Evolutionary conservation across 768 basidiomycete species (phyloP), one percentile per base, ranked within the genome.

Genomic region (Pleurotus cornucopiae): DNA sequence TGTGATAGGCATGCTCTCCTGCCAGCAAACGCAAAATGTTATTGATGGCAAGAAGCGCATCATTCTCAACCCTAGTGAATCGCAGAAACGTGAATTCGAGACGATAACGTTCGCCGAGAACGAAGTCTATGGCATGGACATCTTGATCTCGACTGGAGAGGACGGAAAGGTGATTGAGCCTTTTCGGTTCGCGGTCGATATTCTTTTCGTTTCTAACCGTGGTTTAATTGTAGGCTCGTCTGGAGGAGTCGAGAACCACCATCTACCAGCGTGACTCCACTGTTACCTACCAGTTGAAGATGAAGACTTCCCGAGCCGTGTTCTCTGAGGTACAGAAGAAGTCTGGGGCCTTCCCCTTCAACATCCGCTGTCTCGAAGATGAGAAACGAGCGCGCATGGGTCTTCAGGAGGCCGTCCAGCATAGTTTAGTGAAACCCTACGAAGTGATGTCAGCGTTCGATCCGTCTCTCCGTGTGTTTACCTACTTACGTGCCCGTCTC

Each of bases 281-380:
- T 5, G 83, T 92, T 57, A 95, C 91, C 40, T 98, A 98, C 74
- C 91, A 94, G 69, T 81, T 98, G 66, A 98, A 98, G 79, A 88
- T 96, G 86, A 98, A 96, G 78, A 96, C 90, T 60, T 95, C 94
- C 44, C 89, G 96, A 60, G 83, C 88, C n/a, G 88, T 96, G 41
- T 98, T 98, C 76, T 90, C 91, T 49, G 96, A 98, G 72, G 91
- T 98, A 64, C 91, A 95, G 74, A 95, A 94, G 80, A 98, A 98
- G 73, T 92, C 97, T 41, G 96, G 96, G 21, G 81, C 93, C 4
- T 98, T 99, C 85, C 96, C 97, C 34, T 98, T 99, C 81, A 98
- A 95, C 64, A 82, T 99, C 60, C 91, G 97, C 59, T 80, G 80
- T 46, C 80, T 98, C 57, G 96, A 96, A 61, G 96, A 98, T 66